Conservation (phyloP, 345 rosid species). For the Lumnitzera racemosa region DNA sequence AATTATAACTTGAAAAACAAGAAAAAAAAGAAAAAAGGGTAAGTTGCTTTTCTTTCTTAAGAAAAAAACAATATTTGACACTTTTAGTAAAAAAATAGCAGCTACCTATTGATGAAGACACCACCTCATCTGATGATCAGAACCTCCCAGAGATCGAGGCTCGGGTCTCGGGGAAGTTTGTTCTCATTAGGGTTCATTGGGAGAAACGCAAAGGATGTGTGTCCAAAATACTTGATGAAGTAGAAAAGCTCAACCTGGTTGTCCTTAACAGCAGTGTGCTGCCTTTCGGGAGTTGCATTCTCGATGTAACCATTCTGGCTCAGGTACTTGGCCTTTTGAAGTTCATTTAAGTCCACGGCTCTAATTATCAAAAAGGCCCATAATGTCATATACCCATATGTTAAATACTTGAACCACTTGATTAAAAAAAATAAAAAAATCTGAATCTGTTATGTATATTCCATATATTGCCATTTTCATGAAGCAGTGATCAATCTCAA, state of each 20-base stretch:
- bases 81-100: slow-evolving; percentile 8
- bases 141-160: slow-evolving; percentile 15
- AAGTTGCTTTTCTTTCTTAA: background rate
- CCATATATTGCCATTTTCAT: background rate
- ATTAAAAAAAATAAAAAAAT: too few relatives aligned
- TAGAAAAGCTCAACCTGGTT: slow-evolving; percentile 16
- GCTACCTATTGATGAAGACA: background rate
- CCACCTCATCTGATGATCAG: slow-evolving; percentile 5
- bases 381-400: too few relatives aligned
- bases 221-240: slow-evolving; percentile 9
- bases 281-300: slow-evolving; percentile 19
- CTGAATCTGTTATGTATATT: background rate
- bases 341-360: background rate
- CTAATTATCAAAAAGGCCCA: background rate
- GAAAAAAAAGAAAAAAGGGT: fast-evolving
- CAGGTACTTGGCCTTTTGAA: slow-evolving; percentile 6
- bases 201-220: slow-evolving; percentile 11
- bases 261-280: slow-evolving; percentile 14
- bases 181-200: slow-evolving; percentile 18
- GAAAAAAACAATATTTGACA: too few relatives aligned
- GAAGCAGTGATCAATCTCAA: background rate
- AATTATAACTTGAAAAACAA: background rate
- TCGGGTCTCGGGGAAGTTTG: slow-evolving; percentile 12
- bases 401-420: too few relatives aligned
- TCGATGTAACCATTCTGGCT: slow-evolving; percentile 19